Percentiles rank a stretch among this genome's conserved stretches.
Evolutionary conservation across 805 yeast species (phyloP).

Genomic region (Pichia paraexigua): DNA sequence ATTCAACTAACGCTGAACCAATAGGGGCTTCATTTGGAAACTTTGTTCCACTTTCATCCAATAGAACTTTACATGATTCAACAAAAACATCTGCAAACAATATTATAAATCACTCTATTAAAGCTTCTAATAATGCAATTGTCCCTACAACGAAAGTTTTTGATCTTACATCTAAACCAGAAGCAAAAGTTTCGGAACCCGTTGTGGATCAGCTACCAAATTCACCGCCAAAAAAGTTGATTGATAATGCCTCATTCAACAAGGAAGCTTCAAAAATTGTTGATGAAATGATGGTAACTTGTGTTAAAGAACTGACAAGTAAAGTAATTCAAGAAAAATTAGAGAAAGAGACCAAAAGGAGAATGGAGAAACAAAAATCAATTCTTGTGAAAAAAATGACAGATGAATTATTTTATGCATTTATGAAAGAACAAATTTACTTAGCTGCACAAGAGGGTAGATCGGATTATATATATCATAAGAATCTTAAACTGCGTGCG

Average conservation of each 20-base stretch:
- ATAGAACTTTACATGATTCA: no score
- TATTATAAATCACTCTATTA: neutral
- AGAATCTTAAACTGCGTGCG: conserved; percentile 24
- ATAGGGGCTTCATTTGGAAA: neutral
- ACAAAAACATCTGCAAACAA: neutral
- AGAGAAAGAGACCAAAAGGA: conserved; percentile 3
- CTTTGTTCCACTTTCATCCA: neutral
- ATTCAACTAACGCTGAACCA: neutral
- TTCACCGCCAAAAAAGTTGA: conserved; percentile 16
- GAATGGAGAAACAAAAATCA: conserved; percentile 24
- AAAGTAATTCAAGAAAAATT: neutral
- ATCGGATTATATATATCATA: conserved; percentile 36
- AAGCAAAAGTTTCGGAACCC: neutral
- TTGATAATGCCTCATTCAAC: conserved; percentile 23
- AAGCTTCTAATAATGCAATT: neutral
- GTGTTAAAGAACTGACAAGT: conserved; percentile 12
- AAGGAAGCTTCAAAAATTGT: conserved; percentile 25
- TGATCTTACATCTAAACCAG: neutral
- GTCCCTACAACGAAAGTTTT: neutral
- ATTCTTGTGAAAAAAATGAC: conserved; percentile 29
- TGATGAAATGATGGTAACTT: conserved; percentile 20
- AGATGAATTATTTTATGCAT: conserved; percentile 48
- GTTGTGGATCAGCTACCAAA: neutral
- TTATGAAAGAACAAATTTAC: conserved; percentile 49
- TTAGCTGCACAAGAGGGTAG: conserved; percentile 33